These are phyloP conservation scores for Agaricus blazei DNA, from an alignment of 768 basidiomycete species.

Conservation along the genomic window DNA sequence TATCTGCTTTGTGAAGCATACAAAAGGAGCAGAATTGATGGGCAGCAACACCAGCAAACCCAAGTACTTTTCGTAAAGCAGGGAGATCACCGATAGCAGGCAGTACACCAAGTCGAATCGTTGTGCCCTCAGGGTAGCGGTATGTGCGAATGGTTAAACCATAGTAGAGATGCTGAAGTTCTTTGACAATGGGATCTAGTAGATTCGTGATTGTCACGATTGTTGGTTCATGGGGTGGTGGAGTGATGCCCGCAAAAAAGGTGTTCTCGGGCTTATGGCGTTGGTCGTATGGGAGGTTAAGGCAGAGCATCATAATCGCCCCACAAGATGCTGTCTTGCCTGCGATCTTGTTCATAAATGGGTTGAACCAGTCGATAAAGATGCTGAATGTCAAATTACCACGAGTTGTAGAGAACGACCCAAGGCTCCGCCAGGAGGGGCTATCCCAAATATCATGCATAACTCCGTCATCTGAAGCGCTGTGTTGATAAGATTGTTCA, in stretches of 20 bases:
- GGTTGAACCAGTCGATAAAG: conserved; percentile 24
- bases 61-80: conserved; percentile 17
- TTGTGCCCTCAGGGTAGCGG: conserved; percentile 14
- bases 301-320: conserved; percentile 14
- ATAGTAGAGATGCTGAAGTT: conserved; percentile 6
- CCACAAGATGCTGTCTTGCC: conserved; percentile 16
- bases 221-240: conserved; percentile 18
- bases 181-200: conserved; percentile 9
- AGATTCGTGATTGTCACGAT: conserved; percentile 14
- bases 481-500: conserved; percentile 15
- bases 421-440: conserved; percentile 14
- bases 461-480: neutral
- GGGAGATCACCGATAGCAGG: conserved; percentile 16
- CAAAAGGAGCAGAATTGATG: conserved; percentile 19
- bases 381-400: conserved; percentile 14
- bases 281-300: conserved; percentile 14
- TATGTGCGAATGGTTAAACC: conserved; percentile 12
- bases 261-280: conserved; percentile 11
- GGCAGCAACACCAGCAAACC: conserved; percentile 14
- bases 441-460: conserved; percentile 18
- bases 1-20: neutral
- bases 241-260: conserved; percentile 17
- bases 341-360: conserved; percentile 20
- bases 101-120: conserved; percentile 13
- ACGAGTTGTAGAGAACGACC: conserved; percentile 11